Conservation (phyloP, 805 yeast genomes). For the Kluyveromyces lactis region DNA sequence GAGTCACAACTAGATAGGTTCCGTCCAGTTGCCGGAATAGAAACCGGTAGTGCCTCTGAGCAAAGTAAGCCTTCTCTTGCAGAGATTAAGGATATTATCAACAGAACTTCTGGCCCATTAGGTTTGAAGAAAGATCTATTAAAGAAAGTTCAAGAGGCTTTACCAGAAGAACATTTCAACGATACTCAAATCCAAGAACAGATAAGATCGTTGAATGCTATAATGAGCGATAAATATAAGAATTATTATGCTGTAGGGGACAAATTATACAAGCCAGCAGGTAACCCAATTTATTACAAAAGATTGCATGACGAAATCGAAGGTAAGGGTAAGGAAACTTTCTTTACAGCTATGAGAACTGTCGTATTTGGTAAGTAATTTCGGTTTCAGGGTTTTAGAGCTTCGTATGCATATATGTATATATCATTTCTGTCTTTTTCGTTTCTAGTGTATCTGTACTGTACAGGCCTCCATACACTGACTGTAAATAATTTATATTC, state of each 20-base stretch:
- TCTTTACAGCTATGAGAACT: constrained; percentile 60
- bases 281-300: constrained; percentile 72
- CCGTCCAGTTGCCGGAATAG: constrained; percentile 42
- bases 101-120: constrained; percentile 31
- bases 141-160: constrained; percentile 33
- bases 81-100: constrained; percentile 32
- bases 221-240: constrained; percentile 53
- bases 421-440: too few species aligned
- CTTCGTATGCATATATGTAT: too few species aligned
- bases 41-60: constrained; percentile 32
- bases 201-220: constrained; percentile 46
- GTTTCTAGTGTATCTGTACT: too few species aligned
- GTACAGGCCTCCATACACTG: too few species aligned
- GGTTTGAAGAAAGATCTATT: constrained; percentile 42
- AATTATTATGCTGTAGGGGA: constrained; percentile 57
- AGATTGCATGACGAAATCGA: constrained; percentile 61
- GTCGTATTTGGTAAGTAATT: constrained; percentile 63
- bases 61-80: constrained; percentile 33
- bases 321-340: constrained; percentile 62
- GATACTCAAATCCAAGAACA: constrained; percentile 44
- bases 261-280: constrained; percentile 69
- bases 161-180: constrained; percentile 42
- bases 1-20: constrained; percentile 54
- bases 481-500: too few species aligned
- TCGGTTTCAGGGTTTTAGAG: background rate